Percentiles rank a stretch among this genome's conserved stretches.
phyloP scores from a whole-genome alignment of 257 asterid species.

The Nicotiana knightiana region DNA sequence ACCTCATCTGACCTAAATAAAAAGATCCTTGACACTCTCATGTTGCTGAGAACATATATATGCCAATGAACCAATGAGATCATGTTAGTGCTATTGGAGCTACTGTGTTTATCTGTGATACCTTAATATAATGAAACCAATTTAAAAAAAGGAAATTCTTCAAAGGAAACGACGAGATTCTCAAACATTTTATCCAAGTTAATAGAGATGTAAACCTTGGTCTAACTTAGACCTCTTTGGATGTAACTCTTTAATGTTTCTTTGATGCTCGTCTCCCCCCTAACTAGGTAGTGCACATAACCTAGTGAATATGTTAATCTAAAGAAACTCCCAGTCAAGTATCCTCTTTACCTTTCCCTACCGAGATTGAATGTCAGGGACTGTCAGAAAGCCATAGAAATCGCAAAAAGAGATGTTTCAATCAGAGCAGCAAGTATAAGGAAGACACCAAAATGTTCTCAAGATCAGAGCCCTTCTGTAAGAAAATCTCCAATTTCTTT shows the following conservation, averaged over 20 bases:
- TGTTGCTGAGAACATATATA: not conserved
- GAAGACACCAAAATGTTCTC: not conserved
- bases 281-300: not conserved
- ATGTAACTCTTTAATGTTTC: not conserved
- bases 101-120: not conserved
- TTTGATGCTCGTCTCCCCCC: not conserved
- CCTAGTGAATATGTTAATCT: not conserved
- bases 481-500: not conserved
- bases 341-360: not conserved
- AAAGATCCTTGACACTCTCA: not conserved
- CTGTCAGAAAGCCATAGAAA: not conserved
- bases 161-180: not conserved
- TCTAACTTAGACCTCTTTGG: not conserved
- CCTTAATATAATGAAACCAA: not conserved
- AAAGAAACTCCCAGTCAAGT: not conserved
- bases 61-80: not conserved
- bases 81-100: not conserved
- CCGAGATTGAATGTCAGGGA: not conserved
- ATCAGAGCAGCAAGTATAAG: not conserved
- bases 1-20: not conserved
- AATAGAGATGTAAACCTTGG: not conserved
- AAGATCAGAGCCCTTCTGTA: not conserved
- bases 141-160: not conserved
- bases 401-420: not conserved
- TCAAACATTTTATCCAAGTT: not conserved